These are phyloP conservation scores for Paralagenidium karlingii DNA, from an alignment of 352 stramenopile species.

Conservation along the genomic window DNA sequence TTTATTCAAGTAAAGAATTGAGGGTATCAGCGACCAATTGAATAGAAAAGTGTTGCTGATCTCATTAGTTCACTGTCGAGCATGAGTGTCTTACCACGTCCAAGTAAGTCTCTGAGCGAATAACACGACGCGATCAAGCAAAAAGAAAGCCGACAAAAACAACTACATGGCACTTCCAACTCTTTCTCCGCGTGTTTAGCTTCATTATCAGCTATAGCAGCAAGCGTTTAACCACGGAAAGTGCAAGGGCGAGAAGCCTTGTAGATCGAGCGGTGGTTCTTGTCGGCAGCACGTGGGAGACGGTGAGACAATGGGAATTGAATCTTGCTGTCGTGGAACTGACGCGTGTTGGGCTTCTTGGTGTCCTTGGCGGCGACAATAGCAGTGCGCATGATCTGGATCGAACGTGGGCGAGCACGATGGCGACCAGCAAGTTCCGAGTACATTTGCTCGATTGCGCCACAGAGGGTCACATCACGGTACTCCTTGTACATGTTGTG, in stretches of 20 bases:
- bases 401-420: constrained; percentile 92
- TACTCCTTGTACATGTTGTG: constrained; percentile 99
- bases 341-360: constrained; percentile 93
- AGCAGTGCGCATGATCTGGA: constrained; percentile 99
- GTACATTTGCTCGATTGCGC: constrained; percentile 98
- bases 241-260: constrained; percentile 94
- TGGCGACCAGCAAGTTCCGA: constrained; percentile 98
- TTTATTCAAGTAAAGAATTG: no score
- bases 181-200: no score
- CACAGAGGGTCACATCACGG: constrained; percentile 95
- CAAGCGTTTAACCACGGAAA: constrained; percentile 92
- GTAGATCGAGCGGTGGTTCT: constrained; percentile 95
- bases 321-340: constrained; percentile 95
- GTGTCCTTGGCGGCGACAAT: constrained; percentile 93
- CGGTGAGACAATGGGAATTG: constrained; percentile 98
- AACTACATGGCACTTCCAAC: no score
- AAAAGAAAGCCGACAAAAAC: no score
- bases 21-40: no score
- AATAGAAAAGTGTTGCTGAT: no score
- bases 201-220: no score
- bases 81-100: no score
- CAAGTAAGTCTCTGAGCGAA: no score
- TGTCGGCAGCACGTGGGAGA: constrained; percentile 86
- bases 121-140: no score
- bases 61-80: no score